phyloP scores from a whole-genome alignment of 106 monocot genomes.

The Allium fistulosum region DNA sequence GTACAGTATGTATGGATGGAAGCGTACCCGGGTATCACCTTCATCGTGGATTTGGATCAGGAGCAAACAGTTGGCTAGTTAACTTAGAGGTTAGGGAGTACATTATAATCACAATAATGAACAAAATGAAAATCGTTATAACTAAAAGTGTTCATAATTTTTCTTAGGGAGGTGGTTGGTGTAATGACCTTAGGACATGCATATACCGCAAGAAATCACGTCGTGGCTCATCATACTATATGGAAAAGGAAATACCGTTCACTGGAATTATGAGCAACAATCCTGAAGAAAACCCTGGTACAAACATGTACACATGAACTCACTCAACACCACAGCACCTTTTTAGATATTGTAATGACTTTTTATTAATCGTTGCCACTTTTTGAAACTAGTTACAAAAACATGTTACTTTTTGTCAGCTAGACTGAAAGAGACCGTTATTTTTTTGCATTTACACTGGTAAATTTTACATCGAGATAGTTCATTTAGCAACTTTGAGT shows the following conservation, averaged over 20 bases:
- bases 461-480: no score
- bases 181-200: slow-evolving; percentile 42
- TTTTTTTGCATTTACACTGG: no score
- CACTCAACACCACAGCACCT: background rate
- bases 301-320: no score
- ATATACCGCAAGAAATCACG: slow-evolving; percentile 32
- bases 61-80: slow-evolving; percentile 67
- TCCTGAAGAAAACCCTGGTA: slow-evolving; percentile 65
- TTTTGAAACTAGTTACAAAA: no score
- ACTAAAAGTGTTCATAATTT: background rate
- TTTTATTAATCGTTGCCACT: no score
- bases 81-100: slow-evolving; percentile 54
- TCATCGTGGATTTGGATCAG: slow-evolving; percentile 69
- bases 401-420: no score
- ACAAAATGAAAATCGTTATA: background rate
- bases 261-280: slow-evolving; percentile 68
- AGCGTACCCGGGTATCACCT: slow-evolving; percentile 70
- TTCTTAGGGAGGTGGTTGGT: slow-evolving; percentile 76
- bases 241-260: slow-evolving; percentile 47
- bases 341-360: background rate
- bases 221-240: slow-evolving; percentile 58
- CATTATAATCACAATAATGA: background rate
- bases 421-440: no score
- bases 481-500: no score
- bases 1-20: slow-evolving; percentile 74